Conservation (phyloP, 257 asterid species). For the Solanum clarkiae region DNA sequence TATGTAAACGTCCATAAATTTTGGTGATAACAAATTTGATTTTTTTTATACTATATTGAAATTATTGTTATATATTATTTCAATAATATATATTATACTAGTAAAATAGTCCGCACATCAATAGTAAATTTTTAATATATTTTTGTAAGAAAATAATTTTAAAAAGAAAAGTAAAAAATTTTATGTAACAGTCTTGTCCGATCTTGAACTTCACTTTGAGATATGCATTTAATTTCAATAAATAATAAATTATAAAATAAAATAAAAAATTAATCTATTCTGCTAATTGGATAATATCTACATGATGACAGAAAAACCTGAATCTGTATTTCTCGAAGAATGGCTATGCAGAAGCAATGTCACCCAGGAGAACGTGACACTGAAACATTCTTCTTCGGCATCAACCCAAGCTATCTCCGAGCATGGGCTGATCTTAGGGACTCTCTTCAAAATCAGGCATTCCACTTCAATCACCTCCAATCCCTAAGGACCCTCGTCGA, state of each 20-base stretch:
- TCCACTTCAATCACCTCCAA: conserved; percentile 44
- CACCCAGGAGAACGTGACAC: conserved; percentile 15
- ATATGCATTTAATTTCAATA: too few relatives aligned
- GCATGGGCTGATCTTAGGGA: conserved; percentile 90
- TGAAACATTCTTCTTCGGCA: conserved; percentile 26
- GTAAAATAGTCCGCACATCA: too few relatives aligned
- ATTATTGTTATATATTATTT: too few relatives aligned
- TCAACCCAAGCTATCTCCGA: conserved; percentile 67
- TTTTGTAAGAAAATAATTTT: too few relatives aligned
- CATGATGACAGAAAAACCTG: conserved; percentile 32
- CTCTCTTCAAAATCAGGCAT: conserved; percentile 36
- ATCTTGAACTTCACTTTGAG: too few relatives aligned
- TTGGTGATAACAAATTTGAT: background rate
- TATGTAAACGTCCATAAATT: background rate
- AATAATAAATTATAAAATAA: too few relatives aligned
- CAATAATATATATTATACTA: too few relatives aligned
- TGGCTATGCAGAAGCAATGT: background rate
- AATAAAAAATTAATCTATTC: too few relatives aligned
- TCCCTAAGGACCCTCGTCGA: conserved; percentile 44
- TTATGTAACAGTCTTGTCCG: too few relatives aligned
- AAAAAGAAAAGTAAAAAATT: too few relatives aligned
- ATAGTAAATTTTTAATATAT: too few relatives aligned
- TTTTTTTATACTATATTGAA: background rate
- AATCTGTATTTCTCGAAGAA: too few relatives aligned
- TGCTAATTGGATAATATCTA: background rate